phyloP scores from a whole-genome alignment of 352 stramenopile species.

The Phytophthora fragariae region DNA sequence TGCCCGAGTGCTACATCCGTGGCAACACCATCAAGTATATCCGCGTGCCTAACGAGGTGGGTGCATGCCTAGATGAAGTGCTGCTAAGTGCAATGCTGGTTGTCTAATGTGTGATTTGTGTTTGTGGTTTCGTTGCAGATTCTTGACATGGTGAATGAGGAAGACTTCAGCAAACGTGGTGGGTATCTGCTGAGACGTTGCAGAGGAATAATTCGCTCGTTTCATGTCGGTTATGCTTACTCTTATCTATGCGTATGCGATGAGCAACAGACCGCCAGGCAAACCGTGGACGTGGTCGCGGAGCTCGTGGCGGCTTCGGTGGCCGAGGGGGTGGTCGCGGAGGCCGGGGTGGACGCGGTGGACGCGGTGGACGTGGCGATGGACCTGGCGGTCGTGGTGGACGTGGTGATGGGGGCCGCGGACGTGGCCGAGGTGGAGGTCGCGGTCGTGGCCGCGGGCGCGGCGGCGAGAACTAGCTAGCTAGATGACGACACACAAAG shows the following conservation, averaged over 20 bases:
- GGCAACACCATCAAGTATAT: constrained; percentile 99
- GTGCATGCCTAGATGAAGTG: background rate
- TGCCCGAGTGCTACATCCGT: constrained; percentile 98
- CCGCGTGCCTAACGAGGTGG: constrained; percentile 95
- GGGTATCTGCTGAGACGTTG: constrained; percentile 15
- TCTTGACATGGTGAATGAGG: constrained; percentile 95
- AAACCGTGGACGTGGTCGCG: constrained; percentile 76
- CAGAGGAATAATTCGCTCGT: background rate
- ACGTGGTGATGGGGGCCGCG: constrained; percentile 43
- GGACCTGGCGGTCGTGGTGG: constrained; percentile 41
- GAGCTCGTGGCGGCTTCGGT: constrained; percentile 62
- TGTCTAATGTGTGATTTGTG: background rate
- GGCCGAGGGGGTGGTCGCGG: constrained; percentile 48
- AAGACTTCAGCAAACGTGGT: constrained; percentile 91
- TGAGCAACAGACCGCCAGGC: constrained; percentile 66
- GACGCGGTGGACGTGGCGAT: constrained; percentile 46
- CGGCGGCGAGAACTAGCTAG: constrained; percentile 40
- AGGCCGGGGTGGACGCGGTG: constrained; percentile 53
- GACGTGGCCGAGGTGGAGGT: constrained; percentile 26
- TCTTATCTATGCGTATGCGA: constrained; percentile 20
- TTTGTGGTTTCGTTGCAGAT: constrained; percentile 46
- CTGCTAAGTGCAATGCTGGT: background rate
- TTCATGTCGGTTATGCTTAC: constrained; percentile 19
- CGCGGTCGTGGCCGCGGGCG: no score
- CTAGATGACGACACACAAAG: constrained; percentile 20